A percentile compares a stretch with the other conserved stretches of the same genome.
phyloP scores from a whole-genome alignment of 331 rosid species.

The Phaseolus coccineus region DNA sequence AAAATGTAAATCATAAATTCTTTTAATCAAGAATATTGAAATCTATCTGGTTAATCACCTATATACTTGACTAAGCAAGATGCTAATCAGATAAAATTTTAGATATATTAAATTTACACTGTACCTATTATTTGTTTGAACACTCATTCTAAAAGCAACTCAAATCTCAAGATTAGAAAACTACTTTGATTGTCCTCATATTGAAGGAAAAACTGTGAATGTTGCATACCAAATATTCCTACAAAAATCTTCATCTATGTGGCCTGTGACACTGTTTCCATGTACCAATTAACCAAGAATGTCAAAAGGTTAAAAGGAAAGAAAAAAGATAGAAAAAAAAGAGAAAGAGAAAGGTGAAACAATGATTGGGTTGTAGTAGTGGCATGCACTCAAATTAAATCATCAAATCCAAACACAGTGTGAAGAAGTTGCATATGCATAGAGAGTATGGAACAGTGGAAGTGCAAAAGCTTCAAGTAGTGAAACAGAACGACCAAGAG shows the following conservation, averaged over 20 bases:
- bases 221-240: constrained; percentile 1
- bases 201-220: not conserved
- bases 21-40: no score
- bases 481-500: constrained; percentile 43
- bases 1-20: no score
- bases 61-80: not conserved
- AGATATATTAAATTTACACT: not conserved
- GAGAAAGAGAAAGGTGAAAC: constrained; percentile 20
- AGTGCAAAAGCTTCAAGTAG: not conserved
- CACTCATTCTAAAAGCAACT: not conserved
- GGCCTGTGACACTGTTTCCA: not conserved
- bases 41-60: no score
- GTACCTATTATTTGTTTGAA: not conserved
- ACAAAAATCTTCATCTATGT: not conserved
- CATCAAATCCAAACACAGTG: not conserved
- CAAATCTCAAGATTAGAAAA: not conserved
- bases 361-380: constrained; percentile 29
- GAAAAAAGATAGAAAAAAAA: not conserved
- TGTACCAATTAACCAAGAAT: not conserved
- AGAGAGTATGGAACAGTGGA: not conserved
- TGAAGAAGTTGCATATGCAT: not conserved
- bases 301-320: constrained; percentile 11
- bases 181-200: not conserved
- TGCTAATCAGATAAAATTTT: not conserved
- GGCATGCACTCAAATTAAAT: constrained; percentile 2